Percentiles rank a stretch among this genome's conserved stretches.
Conservation (phyloP, 345 rosid species). For the Lepidium sativum region DNA sequence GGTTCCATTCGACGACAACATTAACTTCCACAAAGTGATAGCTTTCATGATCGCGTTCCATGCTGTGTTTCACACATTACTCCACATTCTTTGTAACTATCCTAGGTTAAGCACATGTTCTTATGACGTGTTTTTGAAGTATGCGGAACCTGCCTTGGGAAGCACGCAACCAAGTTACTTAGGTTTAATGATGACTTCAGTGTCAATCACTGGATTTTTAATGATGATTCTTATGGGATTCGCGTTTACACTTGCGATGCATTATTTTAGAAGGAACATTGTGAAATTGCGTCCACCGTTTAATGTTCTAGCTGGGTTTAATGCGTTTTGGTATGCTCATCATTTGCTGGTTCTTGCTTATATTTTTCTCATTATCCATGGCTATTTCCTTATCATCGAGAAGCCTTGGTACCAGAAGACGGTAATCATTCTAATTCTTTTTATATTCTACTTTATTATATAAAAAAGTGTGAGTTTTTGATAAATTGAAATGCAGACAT, state of each 20-base stretch:
- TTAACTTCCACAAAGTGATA: conserved; percentile 73
- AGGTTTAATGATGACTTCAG: conserved; percentile 39
- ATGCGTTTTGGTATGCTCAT: conserved; percentile 95
- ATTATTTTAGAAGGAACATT: conserved; percentile 55
- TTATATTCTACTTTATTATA: neutral
- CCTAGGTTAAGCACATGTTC: conserved; percentile 44
- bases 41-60: conserved; percentile 46
- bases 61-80: conserved; percentile 35
- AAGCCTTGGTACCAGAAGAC: conserved; percentile 69
- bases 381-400: conserved; percentile 56
- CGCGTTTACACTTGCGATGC: conserved; percentile 62
- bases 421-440: conserved; percentile 27
- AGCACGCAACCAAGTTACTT: conserved; percentile 56
- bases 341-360: conserved; percentile 74
- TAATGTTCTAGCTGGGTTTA: conserved; percentile 69
- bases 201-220: conserved; percentile 58
- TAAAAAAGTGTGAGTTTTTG: too few relatives aligned
- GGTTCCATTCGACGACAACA: conserved; percentile 87
- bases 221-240: conserved; percentile 53
- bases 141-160: conserved; percentile 37
- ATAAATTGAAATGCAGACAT: conserved; percentile 53
- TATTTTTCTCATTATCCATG: conserved; percentile 58
- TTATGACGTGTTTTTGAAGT: conserved; percentile 34
- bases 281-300: conserved; percentile 62
- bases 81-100: conserved; percentile 61